These are phyloP conservation scores for Blakeslea trispora DNA, from an alignment of 371 early-diverging fungal species.

Conservation along the genomic window DNA sequence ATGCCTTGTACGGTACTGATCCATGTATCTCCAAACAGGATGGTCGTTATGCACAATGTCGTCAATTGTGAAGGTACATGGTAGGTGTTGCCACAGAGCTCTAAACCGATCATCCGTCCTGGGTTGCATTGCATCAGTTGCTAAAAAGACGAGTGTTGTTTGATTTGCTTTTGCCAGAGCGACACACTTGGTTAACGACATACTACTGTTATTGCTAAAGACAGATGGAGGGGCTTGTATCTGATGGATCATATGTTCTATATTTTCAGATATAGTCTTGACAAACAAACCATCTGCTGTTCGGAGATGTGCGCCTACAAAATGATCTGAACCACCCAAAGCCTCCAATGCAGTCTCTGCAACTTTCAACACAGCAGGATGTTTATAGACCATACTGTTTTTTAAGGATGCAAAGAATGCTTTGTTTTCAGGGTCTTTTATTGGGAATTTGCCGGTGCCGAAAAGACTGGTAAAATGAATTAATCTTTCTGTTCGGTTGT, in stretches of 20 bases:
- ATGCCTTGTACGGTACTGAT: conserved; percentile 20
- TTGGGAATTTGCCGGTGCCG: conserved; percentile 51
- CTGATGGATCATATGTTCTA: conserved; percentile 28
- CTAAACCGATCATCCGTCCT: conserved; percentile 36
- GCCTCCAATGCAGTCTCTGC: conserved; percentile 45
- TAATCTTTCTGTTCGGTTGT: conserved; percentile 32
- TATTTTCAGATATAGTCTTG: conserved; percentile 40
- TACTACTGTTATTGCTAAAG: too few relatives aligned
- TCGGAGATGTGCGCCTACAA: conserved; percentile 57
- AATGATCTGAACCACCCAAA: conserved; percentile 56
- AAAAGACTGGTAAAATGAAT: conserved; percentile 52
- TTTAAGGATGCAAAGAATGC: conserved; percentile 39
- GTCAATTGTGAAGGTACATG: conserved; percentile 61
- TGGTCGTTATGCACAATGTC: conserved; percentile 37
- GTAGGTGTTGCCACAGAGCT: conserved; percentile 44
- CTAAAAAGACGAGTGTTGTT: conserved; percentile 51
- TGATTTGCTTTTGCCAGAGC: conserved; percentile 27
- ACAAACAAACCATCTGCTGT: conserved; percentile 62
- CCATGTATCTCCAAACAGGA: conserved; percentile 25
- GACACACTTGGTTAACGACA: conserved; percentile 15
- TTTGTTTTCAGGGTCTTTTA: conserved; percentile 40
- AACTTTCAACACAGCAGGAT: conserved; percentile 48
- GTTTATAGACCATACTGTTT: conserved; percentile 45
- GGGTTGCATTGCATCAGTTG: conserved; percentile 58
- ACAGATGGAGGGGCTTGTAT: neutral